A percentile compares a stretch with the other conserved stretches of the same genome.
phyloP scores from a whole-genome alignment of 345 rosid species.

The Syzygium aqueum region DNA sequence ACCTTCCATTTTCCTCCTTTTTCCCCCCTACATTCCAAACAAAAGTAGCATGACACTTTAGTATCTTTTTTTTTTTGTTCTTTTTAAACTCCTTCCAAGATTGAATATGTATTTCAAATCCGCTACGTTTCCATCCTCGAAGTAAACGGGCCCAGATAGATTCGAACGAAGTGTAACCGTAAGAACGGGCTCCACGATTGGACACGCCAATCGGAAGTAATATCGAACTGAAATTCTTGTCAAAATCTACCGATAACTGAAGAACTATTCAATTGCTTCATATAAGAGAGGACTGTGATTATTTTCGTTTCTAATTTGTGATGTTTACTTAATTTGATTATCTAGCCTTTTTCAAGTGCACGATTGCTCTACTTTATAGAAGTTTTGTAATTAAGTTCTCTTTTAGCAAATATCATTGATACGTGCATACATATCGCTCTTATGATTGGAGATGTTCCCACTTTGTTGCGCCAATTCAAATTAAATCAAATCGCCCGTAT shows the following conservation, averaged over 20 bases:
- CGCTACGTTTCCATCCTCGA: neutral
- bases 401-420: neutral
- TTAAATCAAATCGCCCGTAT: fast-evolving
- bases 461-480: fast-evolving
- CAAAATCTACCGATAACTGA: neutral
- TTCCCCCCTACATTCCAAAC: neutral
- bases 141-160: neutral
- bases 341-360: neutral
- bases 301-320: neutral
- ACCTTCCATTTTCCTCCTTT: neutral
- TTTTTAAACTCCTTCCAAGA: neutral
- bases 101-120: neutral
- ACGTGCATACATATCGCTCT: neutral
- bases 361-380: neutral
- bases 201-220: fast-evolving
- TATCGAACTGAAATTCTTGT: neutral
- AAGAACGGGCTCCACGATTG: no score
- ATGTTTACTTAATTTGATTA: neutral
- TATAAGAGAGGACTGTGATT: neutral
- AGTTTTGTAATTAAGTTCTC: no score
- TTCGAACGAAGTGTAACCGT: fast-evolving
- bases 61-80: neutral
- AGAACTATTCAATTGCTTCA: neutral
- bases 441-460: neutral
- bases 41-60: neutral